A percentile compares a stretch with the other conserved stretches of the same genome.
phyloP scores from a whole-genome alignment of 2,329 filamentous ascomycete genomes.

The Myriosclerotinia curreyana region DNA sequence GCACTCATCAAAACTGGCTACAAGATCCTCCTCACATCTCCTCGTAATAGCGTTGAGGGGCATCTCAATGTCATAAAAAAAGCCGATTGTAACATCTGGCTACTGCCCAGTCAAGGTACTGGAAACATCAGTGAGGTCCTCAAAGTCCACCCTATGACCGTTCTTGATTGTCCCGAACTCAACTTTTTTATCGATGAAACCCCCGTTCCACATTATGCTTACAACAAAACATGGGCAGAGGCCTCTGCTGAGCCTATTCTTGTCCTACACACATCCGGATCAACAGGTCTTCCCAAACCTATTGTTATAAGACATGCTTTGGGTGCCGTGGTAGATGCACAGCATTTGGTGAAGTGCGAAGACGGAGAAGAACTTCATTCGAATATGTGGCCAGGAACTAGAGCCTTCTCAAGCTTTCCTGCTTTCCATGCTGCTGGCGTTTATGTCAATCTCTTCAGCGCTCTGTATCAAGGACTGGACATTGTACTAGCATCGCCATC shows the following conservation, averaged over 20 bases:
- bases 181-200: slow-evolving; percentile 16
- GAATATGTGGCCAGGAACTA: not conserved
- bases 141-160: slow-evolving; percentile 4
- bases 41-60: slow-evolving; percentile 15
- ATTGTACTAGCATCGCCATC: slow-evolving; percentile 16
- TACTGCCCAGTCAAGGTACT: slow-evolving; percentile 6
- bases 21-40: slow-evolving; percentile 18
- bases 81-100: slow-evolving; percentile 15
- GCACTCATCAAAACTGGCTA: slow-evolving; percentile 17
- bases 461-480: not conserved
- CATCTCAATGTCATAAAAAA: slow-evolving; percentile 20
- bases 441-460: not conserved
- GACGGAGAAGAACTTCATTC: not conserved
- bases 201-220: slow-evolving; percentile 20
- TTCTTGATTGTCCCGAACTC: slow-evolving; percentile 18
- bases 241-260: slow-evolving; percentile 17
- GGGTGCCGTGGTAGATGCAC: not conserved
- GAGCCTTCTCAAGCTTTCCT: slow-evolving; percentile 10
- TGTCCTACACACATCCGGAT: slow-evolving; percentile 27
- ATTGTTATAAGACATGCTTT: slow-evolving; percentile 20
- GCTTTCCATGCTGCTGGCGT: slow-evolving; percentile 15
- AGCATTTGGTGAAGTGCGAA: not conserved
- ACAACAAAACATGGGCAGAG: slow-evolving; percentile 33
- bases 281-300: slow-evolving; percentile 27
- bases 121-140: slow-evolving; percentile 13